Conservation (phyloP, 1,284 basidiomycete species). For the Laetiporus sulphureus region DNA sequence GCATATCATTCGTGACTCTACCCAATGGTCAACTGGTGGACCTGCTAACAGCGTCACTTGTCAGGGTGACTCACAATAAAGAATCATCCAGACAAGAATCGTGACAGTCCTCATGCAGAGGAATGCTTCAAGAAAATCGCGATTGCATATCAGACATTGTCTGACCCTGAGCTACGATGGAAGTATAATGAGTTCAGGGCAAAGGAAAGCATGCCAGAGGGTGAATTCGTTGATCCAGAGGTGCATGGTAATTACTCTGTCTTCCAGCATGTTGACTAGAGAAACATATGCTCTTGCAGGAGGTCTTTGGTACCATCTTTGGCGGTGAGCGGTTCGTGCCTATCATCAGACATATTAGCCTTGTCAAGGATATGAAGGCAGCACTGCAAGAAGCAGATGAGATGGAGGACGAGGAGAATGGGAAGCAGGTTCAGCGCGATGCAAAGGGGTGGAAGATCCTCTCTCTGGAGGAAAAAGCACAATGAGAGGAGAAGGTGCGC, state of each 20-base stretch:
- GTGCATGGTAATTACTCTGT: too few relatives aligned
- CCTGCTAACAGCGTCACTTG: conserved; percentile 3
- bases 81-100: conserved; percentile 89
- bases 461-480: conserved; percentile 78
- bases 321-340: conserved; percentile 81
- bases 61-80: conserved; percentile 92
- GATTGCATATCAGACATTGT: conserved; percentile 85
- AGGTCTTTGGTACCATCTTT: conserved; percentile 92
- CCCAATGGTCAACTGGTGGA: neutral
- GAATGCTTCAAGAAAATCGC: conserved; percentile 88
- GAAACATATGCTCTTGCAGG: too few relatives aligned
- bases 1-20: conserved; percentile 70
- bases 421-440: conserved; percentile 39
- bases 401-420: conserved; percentile 36
- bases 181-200: conserved; percentile 94
- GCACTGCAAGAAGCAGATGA: conserved; percentile 92
- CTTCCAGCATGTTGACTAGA: too few relatives aligned
- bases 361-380: conserved; percentile 96
- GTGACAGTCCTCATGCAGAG: conserved; percentile 86
- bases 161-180: conserved; percentile 75
- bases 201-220: conserved; percentile 74
- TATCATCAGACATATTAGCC: conserved; percentile 78
- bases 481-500: conserved; percentile 71
- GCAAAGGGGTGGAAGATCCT: conserved; percentile 67
- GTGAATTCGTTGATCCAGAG: conserved; percentile 69